Base-by-base conservation (phyloP, 768 basidiomycete species). In the Mycena galopus region DNA sequence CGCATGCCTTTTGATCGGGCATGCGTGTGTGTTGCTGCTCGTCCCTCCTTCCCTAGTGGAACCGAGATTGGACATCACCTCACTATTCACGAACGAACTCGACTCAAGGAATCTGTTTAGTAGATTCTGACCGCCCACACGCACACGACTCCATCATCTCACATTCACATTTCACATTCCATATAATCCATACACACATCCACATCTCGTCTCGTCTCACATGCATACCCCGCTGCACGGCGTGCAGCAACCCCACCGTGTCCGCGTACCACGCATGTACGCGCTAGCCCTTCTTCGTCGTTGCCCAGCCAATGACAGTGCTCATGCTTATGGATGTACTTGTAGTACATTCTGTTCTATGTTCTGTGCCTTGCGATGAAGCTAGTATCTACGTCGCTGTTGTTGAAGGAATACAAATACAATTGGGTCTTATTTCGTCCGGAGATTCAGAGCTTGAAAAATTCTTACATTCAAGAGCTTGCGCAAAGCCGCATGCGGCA, bases 211-310 rank as follows among this genome's bases (percentile, higher is more conserved):
- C 10, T 27, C 27, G 39, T 47, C 44, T 21, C 63, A 51, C 44
- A 29, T 30, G 29, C 42, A 68, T 68, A 68, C 67, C 67, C 67
- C 67, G 67, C 67, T 68, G 67, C n/a, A n/a, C n/a, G n/a, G n/a
- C 67, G n/a, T 61, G 67, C 67, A 68, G 67, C 67, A 50, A 23
- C 66, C 47, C 33, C 25, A 11, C 9, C 16, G 4, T 29, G 2
- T 33, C 8, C 14, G 51, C 55, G 27, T 33, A 37, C 61, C 39
- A 39, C 39, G 39, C 17, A 39, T 39, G 39, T 39, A 16, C 39
- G 39, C 39, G 39, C 39, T 39, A 39, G 39, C 14, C 47, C 23
- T 9, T n/a, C 4, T 14, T 9, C 23, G 21, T 42, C n/a, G 30
- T 65, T 65, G 65, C 53, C 55, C 42, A 29, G 65, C 12, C 65